Evolutionary conservation across 148 eudicot species (phyloP), one percentile per base, ranked within the genome.

Genomic region (Camellia granthamiana): DNA sequence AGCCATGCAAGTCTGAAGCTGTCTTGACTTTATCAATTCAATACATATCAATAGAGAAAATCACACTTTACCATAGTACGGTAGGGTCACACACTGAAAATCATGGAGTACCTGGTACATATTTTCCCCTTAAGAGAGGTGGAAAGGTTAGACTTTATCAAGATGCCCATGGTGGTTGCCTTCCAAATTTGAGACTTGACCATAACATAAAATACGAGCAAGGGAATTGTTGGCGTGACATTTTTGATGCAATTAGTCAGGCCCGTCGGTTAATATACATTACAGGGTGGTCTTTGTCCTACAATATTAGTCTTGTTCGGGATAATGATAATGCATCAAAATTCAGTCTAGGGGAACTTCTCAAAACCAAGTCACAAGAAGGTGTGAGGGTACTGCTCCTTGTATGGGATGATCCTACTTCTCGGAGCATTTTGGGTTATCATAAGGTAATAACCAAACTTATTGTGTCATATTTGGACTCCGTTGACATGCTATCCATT

Each of bases 391-490:
- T 95, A 23, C 83, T 95, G 83, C 91, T 95, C 51, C 93, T 95
- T 72, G 80, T 95, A 51, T 93, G 99, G 99, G 97, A 92, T 85
- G 97, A 95, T 81, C 99, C 94, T 77, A 92, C 93, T 83, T 95
- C 98, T 69, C 83, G 79, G 67, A 90, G 86, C 72, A 75, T 95
- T 83, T 71, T 91, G 59, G 88, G 89, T 14, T 86, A 74, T 72
- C 82, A 85, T 64, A 85, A 87, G 58, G 97, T 95, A 86, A 91
- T 56, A 54, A 30, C 44, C 46, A 75, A 16, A 2, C 65, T 30
- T 41, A 16, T 56, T 74, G 3, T 15, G 51, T 74, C 5, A 12
- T 47, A 51, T 54, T 73, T 55, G 19, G n/a, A 55, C 46, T 55
- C 21, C 23, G 7, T 30, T 23, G 64, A 11, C 54, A 15, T 9